A percentile compares a stretch with the other conserved stretches of the same genome.
Evolutionary conservation across 2,329 filamentous ascomycete genomes (phyloP).

Genomic region (Hypoxylon sp.): DNA sequence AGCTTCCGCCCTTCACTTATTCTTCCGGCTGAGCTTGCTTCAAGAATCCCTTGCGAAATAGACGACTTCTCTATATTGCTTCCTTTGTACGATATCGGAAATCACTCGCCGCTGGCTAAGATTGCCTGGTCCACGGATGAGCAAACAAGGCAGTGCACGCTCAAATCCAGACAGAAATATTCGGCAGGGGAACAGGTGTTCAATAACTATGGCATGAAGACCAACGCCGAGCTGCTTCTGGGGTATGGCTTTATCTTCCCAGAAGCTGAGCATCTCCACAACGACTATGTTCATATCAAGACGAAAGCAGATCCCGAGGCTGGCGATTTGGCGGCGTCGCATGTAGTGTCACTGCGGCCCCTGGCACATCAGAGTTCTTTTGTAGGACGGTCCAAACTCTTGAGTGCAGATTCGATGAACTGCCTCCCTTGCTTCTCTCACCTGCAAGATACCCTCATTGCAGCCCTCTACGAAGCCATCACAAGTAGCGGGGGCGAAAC

Average conservation of each 20-base stretch:
- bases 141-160: constrained; percentile 50
- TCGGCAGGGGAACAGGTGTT: constrained; percentile 61
- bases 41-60: constrained; percentile 50
- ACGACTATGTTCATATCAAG: constrained; percentile 67
- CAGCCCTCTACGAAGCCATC: constrained; percentile 56
- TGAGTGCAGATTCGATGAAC: constrained; percentile 44
- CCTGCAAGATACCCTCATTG: constrained; percentile 62
- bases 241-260: constrained; percentile 70
- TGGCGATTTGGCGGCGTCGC: constrained; percentile 43
- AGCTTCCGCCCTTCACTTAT: constrained; percentile 71
- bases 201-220: constrained; percentile 75
- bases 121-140: constrained; percentile 63
- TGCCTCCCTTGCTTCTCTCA: constrained; percentile 56
- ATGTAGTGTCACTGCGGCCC: constrained; percentile 61
- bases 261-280: constrained; percentile 58
- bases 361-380: constrained; percentile 58
- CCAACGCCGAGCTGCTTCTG: constrained; percentile 74
- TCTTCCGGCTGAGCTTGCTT: constrained; percentile 51
- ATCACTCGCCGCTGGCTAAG: constrained; percentile 70
- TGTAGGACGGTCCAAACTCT: constrained; percentile 54
- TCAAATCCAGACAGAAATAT: constrained; percentile 56
- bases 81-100: constrained; percentile 75
- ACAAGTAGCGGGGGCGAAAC: constrained; percentile 28
- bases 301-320: constrained; percentile 50
- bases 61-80: constrained; percentile 74